Evolutionary conservation across 1,284 basidiomycete species (phyloP).

Genomic region (Austroboletus olivaceoglutinosus): DNA sequence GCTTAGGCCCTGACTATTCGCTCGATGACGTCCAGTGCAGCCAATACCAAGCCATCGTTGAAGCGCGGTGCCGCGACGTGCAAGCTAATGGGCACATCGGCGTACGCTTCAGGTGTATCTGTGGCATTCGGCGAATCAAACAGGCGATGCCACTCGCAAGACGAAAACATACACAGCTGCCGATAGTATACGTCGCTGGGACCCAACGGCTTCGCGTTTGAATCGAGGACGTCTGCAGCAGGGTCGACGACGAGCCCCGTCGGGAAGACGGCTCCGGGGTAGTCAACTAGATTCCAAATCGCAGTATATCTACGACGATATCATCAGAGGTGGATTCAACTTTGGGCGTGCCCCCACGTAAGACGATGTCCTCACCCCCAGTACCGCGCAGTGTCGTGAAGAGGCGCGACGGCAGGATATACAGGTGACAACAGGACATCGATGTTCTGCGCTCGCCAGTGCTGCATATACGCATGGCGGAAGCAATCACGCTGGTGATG

Average conservation of each 20-base stretch:
- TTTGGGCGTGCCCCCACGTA: no score
- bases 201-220: conserved; percentile 6
- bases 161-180: conserved; percentile 11
- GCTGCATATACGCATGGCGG: neutral
- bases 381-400: neutral
- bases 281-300: conserved; percentile 29
- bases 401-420: neutral
- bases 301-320: conserved; percentile 19
- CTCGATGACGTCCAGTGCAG: conserved; percentile 15
- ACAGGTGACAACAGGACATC: neutral
- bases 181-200: conserved; percentile 24
- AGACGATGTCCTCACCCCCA: neutral
- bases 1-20: conserved; percentile 10
- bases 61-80: conserved; percentile 24
- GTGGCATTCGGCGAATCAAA: neutral
- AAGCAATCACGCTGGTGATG: neutral
- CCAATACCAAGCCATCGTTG: conserved; percentile 24
- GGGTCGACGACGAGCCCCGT: neutral
- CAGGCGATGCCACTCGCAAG: neutral
- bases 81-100: conserved; percentile 15
- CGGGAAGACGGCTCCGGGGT: no score
- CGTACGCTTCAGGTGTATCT: conserved; percentile 23
- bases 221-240: neutral
- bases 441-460: neutral
- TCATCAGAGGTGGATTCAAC: neutral